Evolutionary conservation across 192 early-diverging fungal genomes (phyloP).

Genomic region (Mortierella antarctica): DNA sequence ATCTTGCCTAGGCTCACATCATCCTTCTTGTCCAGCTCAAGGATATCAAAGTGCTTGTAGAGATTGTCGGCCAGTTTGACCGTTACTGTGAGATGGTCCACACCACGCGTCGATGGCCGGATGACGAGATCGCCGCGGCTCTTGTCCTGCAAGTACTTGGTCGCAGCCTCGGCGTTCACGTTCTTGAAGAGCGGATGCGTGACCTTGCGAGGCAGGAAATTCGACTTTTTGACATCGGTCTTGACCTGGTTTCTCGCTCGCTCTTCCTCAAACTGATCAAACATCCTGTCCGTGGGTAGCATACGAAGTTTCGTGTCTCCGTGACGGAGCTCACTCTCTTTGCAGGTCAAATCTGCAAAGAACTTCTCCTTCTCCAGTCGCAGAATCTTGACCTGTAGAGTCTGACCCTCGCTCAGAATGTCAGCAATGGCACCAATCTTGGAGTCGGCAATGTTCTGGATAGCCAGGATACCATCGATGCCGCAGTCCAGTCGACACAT

Average conservation of each 20-base stretch:
- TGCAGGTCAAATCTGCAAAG: slow-evolving; percentile 79
- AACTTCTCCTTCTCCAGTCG: slow-evolving; percentile 82
- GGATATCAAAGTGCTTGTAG: slow-evolving; percentile 90
- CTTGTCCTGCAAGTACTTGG: slow-evolving; percentile 73
- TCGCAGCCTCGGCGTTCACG: slow-evolving; percentile 77
- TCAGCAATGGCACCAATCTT: slow-evolving; percentile 68
- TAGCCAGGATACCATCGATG: slow-evolving; percentile 85
- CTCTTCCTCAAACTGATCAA: slow-evolving; percentile 56
- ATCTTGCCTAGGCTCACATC: slow-evolving; percentile 76
- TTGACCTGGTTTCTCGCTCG: slow-evolving; percentile 40
- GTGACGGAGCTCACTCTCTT: slow-evolving; percentile 66
- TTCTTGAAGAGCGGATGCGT: slow-evolving; percentile 89
- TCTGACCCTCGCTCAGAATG: slow-evolving; percentile 73
- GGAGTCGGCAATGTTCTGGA: slow-evolving; percentile 67
- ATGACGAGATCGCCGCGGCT: slow-evolving; percentile 85
- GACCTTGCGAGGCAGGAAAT: slow-evolving; percentile 66
- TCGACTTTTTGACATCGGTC: slow-evolving; percentile 27
- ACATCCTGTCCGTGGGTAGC: slow-evolving; percentile 68
- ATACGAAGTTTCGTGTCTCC: slow-evolving; percentile 57
- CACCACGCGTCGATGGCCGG: slow-evolving; percentile 90
- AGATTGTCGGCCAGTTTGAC: slow-evolving; percentile 91
- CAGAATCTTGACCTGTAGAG: slow-evolving; percentile 80
- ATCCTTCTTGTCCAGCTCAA: slow-evolving; percentile 76
- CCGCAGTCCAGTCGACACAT: slow-evolving; percentile 82
- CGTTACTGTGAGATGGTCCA: slow-evolving; percentile 90